These are phyloP conservation scores for Globisporangium abappressorium DNA, from an alignment of 352 stramenopile genomes.

Conservation along the genomic window DNA sequence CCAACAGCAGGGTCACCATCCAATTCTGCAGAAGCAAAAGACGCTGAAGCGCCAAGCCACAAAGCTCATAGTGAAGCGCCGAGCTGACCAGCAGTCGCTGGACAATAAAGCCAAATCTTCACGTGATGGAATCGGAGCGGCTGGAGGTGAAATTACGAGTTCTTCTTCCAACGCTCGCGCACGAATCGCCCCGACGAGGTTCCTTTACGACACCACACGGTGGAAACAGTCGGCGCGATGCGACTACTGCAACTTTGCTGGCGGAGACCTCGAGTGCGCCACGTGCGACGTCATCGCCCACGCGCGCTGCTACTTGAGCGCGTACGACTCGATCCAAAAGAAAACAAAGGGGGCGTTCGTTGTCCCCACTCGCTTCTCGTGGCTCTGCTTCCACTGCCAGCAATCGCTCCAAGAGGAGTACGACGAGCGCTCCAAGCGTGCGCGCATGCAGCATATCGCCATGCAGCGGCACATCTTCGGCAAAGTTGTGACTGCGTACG, in stretches of 20 bases:
- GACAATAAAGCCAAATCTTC: neutral
- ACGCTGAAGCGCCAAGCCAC: conserved; percentile 21
- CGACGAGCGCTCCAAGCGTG: conserved; percentile 40
- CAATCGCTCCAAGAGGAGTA: conserved; percentile 50
- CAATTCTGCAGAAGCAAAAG: neutral
- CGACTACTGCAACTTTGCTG: conserved; percentile 59
- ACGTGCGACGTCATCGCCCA: conserved; percentile 69
- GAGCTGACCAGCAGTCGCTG: neutral
- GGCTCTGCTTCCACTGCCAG: conserved; percentile 57
- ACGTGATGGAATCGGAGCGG: neutral
- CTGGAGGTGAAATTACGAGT: neutral
- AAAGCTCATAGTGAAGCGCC: conserved; percentile 17
- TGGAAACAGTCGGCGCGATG: conserved; percentile 41
- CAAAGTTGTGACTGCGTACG: conserved; percentile 56
- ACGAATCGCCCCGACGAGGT: conserved; percentile 31
- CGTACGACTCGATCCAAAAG: conserved; percentile 28
- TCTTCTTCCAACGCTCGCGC: neutral
- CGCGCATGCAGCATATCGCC: conserved; percentile 35
- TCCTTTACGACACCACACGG: conserved; percentile 47
- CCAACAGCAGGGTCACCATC: neutral
- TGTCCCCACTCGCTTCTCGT: conserved; percentile 51
- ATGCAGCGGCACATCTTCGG: conserved; percentile 51
- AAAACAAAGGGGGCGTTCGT: conserved; percentile 59
- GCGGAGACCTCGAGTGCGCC: conserved; percentile 62
- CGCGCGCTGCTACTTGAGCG: conserved; percentile 45